These are phyloP conservation scores for Paxillus involutus DNA, from an alignment of 768 basidiomycete genomes.

Conservation along the genomic window DNA sequence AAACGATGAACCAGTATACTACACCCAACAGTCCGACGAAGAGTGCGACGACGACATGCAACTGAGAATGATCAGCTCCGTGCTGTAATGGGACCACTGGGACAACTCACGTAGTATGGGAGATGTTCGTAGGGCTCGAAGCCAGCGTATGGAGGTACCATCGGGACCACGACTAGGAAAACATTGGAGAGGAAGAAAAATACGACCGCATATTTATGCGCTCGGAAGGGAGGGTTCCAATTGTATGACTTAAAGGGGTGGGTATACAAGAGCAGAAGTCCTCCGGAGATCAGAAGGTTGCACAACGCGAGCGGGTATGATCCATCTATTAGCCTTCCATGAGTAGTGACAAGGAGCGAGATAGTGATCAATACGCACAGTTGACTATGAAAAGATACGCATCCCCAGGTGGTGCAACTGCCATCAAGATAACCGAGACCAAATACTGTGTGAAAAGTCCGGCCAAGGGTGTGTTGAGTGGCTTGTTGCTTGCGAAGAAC, in stretches of 20 bases:
- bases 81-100: neutral
- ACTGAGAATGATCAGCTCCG: constrained; percentile 28
- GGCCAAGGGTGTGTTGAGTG: constrained; percentile 64
- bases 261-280: constrained; percentile 61
- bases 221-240: constrained; percentile 68
- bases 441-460: constrained; percentile 65
- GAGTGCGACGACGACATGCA: constrained; percentile 49
- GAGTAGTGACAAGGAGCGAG: neutral
- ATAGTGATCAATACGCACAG: constrained; percentile 37
- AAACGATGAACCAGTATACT: constrained; percentile 57
- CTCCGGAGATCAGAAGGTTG: constrained; percentile 59
- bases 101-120: constrained; percentile 64
- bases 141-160: constrained; percentile 59
- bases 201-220: constrained; percentile 47
- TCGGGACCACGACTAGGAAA: constrained; percentile 60
- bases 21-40: constrained; percentile 48
- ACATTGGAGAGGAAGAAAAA: constrained; percentile 67
- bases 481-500: constrained; percentile 70
- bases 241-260: constrained; percentile 39
- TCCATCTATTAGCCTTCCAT: constrained; percentile 38
- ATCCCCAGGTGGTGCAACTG: constrained; percentile 66
- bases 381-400: constrained; percentile 73
- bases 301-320: constrained; percentile 60
- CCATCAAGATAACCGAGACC: constrained; percentile 53
- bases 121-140: constrained; percentile 53